phyloP scores from a whole-genome alignment of 2,329 filamentous ascomycete genomes.

The Diplodia intermedia region DNA sequence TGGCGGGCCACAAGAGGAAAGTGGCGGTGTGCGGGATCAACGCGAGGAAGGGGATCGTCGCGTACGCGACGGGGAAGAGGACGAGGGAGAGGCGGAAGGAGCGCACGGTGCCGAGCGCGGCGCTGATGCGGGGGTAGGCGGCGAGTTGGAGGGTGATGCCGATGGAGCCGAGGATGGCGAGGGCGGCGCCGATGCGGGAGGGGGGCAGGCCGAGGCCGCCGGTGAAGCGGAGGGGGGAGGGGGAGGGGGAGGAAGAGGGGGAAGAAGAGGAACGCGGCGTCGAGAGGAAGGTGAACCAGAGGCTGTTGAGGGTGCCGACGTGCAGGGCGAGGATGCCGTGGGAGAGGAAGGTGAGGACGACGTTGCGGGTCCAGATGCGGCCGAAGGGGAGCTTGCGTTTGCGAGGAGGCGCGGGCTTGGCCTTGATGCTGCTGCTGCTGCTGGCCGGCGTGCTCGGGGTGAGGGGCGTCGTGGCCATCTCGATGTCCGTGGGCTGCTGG shows the following conservation, averaged over 20 bases:
- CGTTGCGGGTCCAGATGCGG: constrained; percentile 56
- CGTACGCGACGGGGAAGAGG: constrained; percentile 56
- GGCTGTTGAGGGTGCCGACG: constrained; percentile 57
- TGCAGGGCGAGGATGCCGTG: constrained; percentile 57
- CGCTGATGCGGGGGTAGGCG: constrained; percentile 53
- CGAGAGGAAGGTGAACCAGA: constrained; percentile 60
- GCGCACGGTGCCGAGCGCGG: constrained; percentile 50
- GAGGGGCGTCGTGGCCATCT: constrained; percentile 8
- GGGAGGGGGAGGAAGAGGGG: constrained; percentile 45
- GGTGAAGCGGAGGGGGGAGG: constrained; percentile 55
- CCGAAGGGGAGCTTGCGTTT: constrained; percentile 53
- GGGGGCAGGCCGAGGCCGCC: constrained; percentile 58
- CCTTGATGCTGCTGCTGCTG: background rate
- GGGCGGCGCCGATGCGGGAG: constrained; percentile 54
- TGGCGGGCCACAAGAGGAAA: constrained; percentile 51
- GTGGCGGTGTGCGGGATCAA: constrained; percentile 52
- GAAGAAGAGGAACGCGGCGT: constrained; percentile 53
- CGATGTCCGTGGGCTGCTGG: constrained; percentile 11
- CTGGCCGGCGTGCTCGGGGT: background rate
- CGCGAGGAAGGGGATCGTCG: constrained; percentile 53
- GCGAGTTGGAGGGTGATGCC: constrained; percentile 56
- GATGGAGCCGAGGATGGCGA: constrained; percentile 57
- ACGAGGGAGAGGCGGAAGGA: constrained; percentile 52
- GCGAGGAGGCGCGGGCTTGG: constrained; percentile 32
- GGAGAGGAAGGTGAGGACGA: constrained; percentile 53